phyloP scores from a whole-genome alignment of 768 basidiomycete genomes.

The Melanogaster broomeanus region DNA sequence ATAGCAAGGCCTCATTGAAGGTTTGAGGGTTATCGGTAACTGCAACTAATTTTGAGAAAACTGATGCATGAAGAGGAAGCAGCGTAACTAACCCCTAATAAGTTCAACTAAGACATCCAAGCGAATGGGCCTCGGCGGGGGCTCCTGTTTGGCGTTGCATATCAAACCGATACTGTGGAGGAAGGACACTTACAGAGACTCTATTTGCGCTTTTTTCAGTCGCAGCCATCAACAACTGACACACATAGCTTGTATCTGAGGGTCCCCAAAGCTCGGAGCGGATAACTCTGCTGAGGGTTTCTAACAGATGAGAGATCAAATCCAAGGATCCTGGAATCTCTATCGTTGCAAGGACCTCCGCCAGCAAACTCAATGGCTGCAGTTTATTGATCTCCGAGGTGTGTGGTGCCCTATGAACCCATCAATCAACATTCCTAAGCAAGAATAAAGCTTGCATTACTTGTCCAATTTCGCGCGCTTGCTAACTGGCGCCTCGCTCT shows the following conservation, averaged over 20 bases:
- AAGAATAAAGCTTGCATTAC: slow-evolving; percentile 36
- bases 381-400: slow-evolving; percentile 42
- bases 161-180: not conserved
- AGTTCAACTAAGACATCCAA: slow-evolving; percentile 87
- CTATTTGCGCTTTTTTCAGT: slow-evolving; percentile 65
- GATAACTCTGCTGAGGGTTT: slow-evolving; percentile 66
- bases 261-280: slow-evolving; percentile 53
- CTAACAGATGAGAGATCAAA: slow-evolving; percentile 70
- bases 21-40: slow-evolving; percentile 92
- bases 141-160: slow-evolving; percentile 42
- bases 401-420: slow-evolving; percentile 4
- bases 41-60: slow-evolving; percentile 28
- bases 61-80: not conserved
- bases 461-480: slow-evolving; percentile 66
- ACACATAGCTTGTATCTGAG: slow-evolving; percentile 74
- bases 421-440: not conserved
- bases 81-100: slow-evolving; percentile 59
- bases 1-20: slow-evolving; percentile 86
- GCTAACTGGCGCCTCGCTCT: slow-evolving; percentile 47
- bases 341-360: slow-evolving; percentile 70
- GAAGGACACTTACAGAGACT: slow-evolving; percentile 46
- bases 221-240: slow-evolving; percentile 84
- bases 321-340: slow-evolving; percentile 69
- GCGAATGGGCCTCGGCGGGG: slow-evolving; percentile 61
- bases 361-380: slow-evolving; percentile 54